These are phyloP conservation scores for Cryptococcus sp. DNA, from an alignment of 1,284 basidiomycete genomes.

Conservation along the genomic window DNA sequence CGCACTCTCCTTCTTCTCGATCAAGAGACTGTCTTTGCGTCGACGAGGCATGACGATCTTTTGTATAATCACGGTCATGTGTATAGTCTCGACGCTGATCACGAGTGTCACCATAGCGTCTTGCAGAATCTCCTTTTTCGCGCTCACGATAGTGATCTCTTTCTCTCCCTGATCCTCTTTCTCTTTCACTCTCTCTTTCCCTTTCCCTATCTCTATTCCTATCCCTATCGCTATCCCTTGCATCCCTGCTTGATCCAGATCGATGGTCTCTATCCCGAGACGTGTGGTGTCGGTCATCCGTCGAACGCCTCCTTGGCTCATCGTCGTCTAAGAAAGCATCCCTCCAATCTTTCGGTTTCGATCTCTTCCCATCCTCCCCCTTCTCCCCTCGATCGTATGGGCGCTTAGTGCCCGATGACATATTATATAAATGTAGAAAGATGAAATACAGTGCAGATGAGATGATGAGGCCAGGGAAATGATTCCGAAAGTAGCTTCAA, in stretches of 20 bases:
- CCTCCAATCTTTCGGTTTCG: conserved; percentile 65
- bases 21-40: conserved; percentile 6
- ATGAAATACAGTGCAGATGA: neutral
- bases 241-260: neutral
- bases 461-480: too few relatives aligned
- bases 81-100: conserved; percentile 29
- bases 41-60: neutral
- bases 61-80: conserved; percentile 10
- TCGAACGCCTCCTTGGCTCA: conserved; percentile 34
- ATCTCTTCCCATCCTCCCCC: conserved; percentile 51
- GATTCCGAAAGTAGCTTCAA: neutral
- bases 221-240: conserved; percentile 12
- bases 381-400: conserved; percentile 11
- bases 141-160: conserved; percentile 21
- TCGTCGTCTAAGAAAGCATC: conserved; percentile 60
- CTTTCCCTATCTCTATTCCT: conserved; percentile 12
- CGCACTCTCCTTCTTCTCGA: conserved; percentile 42
- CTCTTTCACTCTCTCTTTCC: conserved; percentile 7
- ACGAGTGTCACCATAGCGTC: conserved; percentile 29
- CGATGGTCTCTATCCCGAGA: conserved; percentile 19
- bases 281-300: conserved; percentile 35
- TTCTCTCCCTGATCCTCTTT: neutral
- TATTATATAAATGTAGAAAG: too few relatives aligned
- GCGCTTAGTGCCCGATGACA: conserved; percentile 31
- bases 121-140: conserved; percentile 15